Conservation (phyloP, 2,329 filamentous ascomycete genomes). For the Tolypocladium sp. region DNA sequence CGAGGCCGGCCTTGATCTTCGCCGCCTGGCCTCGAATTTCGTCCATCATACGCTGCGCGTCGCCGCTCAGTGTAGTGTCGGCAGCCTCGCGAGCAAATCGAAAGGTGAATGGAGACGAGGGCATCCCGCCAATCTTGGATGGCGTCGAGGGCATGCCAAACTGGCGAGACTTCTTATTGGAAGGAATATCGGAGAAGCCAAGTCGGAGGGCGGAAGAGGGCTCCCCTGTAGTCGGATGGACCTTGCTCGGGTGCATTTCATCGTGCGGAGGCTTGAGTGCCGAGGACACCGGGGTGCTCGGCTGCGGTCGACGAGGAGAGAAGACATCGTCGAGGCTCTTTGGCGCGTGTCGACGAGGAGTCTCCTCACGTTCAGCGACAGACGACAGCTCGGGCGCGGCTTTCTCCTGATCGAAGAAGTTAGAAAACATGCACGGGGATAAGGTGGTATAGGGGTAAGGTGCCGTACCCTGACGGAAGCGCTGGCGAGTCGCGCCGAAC, state of each 20-base stretch:
- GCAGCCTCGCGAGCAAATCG: conserved; percentile 48
- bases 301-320: conserved; percentile 26
- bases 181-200: conserved; percentile 69
- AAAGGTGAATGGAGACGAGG: conserved; percentile 58
- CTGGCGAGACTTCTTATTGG: conserved; percentile 34
- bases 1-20: conserved; percentile 60
- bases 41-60: conserved; percentile 51
- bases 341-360: conserved; percentile 15
- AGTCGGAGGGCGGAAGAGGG: conserved; percentile 73
- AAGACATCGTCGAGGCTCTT: conserved; percentile 20
- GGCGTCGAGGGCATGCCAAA: conserved; percentile 48
- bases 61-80: conserved; percentile 49
- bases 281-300: conserved; percentile 54
- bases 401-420: conserved; percentile 15
- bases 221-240: conserved; percentile 65
- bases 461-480: conserved; percentile 24
- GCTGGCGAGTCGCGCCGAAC: conserved; percentile 33
- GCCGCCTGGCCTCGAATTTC: conserved; percentile 65
- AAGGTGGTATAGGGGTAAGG: not conserved
- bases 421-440: not conserved
- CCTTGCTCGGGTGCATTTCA: conserved; percentile 88
- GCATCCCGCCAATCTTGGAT: conserved; percentile 43
- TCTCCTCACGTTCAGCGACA: conserved; percentile 35
- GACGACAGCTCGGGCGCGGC: conserved; percentile 26
- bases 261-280: conserved; percentile 61